Base-by-base conservation (phyloP, 1,284 basidiomycete species). In the Coniferiporia sulphurascens region DNA sequence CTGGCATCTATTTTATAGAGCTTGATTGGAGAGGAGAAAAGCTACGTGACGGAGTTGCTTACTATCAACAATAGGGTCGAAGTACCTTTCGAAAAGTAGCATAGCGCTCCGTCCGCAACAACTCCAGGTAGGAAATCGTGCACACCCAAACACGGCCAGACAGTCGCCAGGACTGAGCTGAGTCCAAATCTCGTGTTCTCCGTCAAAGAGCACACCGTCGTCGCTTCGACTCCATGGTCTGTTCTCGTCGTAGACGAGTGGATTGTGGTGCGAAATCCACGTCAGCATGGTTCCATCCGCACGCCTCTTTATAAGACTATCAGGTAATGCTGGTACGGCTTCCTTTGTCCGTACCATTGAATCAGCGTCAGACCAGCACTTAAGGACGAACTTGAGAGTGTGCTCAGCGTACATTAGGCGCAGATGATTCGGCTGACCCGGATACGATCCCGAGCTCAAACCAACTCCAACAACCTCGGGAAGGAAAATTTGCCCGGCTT, bases 371-470 rank as follows among this genome's bases (percentile, higher is more conserved):
- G n/a, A n/a, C n/a, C n/a, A n/a, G n/a, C n/a, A n/a, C n/a, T n/a
- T n/a, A n/a, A n/a, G n/a, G n/a, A n/a, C n/a, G n/a, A n/a, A n/a
- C n/a, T n/a, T n/a, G n/a, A n/a, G n/a, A n/a, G n/a, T n/a, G n/a
- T n/a, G n/a, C n/a, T n/a, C n/a, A n/a, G n/a, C n/a, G n/a, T n/a
- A n/a, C n/a, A n/a, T n/a, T n/a, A n/a, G n/a, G n/a, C n/a, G n/a
- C n/a, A n/a, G n/a, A n/a, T n/a, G n/a, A n/a, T n/a, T n/a, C n/a
- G n/a, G n/a, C n/a, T n/a, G n/a, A n/a, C n/a, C n/a, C n/a, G n/a
- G 58, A 48, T 9, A 62, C 10, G 36, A 63, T 56, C 12, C 56
- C 60, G 32, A 64, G 27, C 46, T 62, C 58, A 43, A 64, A 62
- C 56, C 58, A 64, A 36, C 57, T 64, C 61, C 61, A 64, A 15